Base-by-base conservation (phyloP, 192 early-diverging fungal species). In the Gorgonomyces haynaldii region DNA sequence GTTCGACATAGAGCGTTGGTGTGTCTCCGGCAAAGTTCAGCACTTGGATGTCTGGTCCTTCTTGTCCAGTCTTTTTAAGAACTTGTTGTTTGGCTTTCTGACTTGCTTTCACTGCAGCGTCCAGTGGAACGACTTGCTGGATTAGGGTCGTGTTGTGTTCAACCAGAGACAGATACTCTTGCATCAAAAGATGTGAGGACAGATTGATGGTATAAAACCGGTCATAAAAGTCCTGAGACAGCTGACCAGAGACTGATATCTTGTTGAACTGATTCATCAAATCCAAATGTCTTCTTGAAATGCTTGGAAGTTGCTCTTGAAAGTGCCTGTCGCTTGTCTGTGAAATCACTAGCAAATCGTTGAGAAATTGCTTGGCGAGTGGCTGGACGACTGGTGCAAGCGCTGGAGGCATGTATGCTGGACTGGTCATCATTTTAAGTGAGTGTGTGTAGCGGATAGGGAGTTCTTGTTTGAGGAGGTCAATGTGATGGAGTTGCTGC, bases 131-230 rank as follows among this genome's bases (percentile, higher is more conserved):
- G 39, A 78, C 64, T 24, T 69, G 69, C 54, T 69, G 64, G 29
- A 78, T 70, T 4, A 80, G 56, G 42, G 75, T 80, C 42, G 60
- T 54, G 6, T 64, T 54, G 19, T 65, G 61, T 37, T 80, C 72
- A 39, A 68, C 65, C 32, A 80, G 64, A 2, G 72, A 65, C 9
- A 78, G 54, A 37, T 80, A 65, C 44, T 80, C 72, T 43, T 69
- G 68, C 42, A 80, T 74, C 46, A 80, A 57, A 34, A 80, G 65
- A 54, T 70, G 71, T n/a, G 76, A 70, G 22, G 74, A 72, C 15
- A 80, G 45, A 50, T 67, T 78, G 57, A 76, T 68, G 26, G 72
- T 65, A 52, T 77, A 77, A 52, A 80, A 69, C 45, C 69, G 61
- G 57, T 80, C 69, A 32, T 71, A 74, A 58, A 78, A 72, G 2